A percentile compares a stretch with the other conserved stretches of the same genome.
Evolutionary conservation across 345 rosid species (phyloP).

Genomic region (Citrus unshiu): DNA sequence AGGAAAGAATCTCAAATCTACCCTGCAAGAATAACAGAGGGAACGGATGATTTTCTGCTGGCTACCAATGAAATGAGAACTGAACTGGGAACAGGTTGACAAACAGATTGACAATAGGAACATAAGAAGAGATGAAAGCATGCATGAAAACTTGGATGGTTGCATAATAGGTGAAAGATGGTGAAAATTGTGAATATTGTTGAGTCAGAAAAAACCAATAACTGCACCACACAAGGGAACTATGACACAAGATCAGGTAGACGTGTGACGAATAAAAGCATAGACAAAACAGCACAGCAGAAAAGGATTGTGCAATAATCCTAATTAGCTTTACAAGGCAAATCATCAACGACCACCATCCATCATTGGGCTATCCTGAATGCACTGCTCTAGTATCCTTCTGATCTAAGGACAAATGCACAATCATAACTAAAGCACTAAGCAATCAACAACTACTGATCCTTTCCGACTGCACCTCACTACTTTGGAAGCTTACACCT

Average conservation of each 20-base stretch:
- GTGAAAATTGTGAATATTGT: background rate
- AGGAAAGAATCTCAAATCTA: constrained; percentile 89
- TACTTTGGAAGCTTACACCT: background rate
- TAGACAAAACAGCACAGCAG: background rate
- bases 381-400: background rate
- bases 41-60: constrained; percentile 1
- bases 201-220: background rate
- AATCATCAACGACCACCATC: background rate
- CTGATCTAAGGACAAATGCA: background rate
- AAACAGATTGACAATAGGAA: background rate
- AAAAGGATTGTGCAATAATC: background rate
- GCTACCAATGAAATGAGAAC: background rate
- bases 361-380: background rate
- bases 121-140: background rate
- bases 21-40: constrained; percentile 49
- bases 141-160: background rate
- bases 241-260: background rate
- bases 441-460: background rate
- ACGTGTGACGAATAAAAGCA: background rate
- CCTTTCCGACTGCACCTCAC: background rate
- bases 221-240: background rate
- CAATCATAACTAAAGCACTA: background rate
- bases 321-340: background rate
- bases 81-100: background rate
- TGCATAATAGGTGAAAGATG: background rate